These are phyloP conservation scores for Limonium bicolor DNA, from an alignment of 148 eudicot species.

Conservation along the genomic window DNA sequence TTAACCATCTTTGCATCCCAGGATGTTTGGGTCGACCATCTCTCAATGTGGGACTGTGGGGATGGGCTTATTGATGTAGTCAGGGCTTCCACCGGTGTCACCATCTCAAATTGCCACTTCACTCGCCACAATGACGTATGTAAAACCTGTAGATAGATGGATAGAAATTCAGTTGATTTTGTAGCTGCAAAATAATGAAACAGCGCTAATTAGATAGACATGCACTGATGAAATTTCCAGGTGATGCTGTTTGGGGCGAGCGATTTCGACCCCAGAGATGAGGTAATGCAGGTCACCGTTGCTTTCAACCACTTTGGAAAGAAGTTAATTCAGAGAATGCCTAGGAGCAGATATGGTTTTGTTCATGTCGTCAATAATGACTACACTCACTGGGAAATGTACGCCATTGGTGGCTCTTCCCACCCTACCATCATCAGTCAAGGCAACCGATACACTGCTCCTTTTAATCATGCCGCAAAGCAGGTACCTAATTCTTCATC, in stretches of 20 bases:
- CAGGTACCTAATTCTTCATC: conserved; percentile 6
- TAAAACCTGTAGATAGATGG: not conserved
- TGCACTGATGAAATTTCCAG: too few relatives aligned
- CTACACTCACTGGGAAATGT: conserved; percentile 46
- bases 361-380: conserved; percentile 43
- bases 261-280: conserved; percentile 13
- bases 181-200: too few relatives aligned
- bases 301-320: conserved; percentile 42
- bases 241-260: conserved; percentile 43
- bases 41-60: conserved; percentile 33
- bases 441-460: conserved; percentile 37
- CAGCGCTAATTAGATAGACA: too few relatives aligned
- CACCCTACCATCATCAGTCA: conserved; percentile 35
- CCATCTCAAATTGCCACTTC: conserved; percentile 63
- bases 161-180: too few relatives aligned
- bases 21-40: conserved; percentile 70
- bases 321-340: conserved; percentile 42
- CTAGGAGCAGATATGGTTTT: conserved; percentile 28
- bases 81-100: conserved; percentile 42
- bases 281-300: conserved; percentile 29
- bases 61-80: conserved; percentile 70
- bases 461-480: conserved; percentile 9
- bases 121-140: conserved; percentile 51
- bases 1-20: conserved; percentile 33
- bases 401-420: conserved; percentile 47